A percentile compares a stretch with the other conserved stretches of the same genome.
phyloP scores from a whole-genome alignment of 2,329 filamentous ascomycete genomes.

The Alternaria ventricosa region DNA sequence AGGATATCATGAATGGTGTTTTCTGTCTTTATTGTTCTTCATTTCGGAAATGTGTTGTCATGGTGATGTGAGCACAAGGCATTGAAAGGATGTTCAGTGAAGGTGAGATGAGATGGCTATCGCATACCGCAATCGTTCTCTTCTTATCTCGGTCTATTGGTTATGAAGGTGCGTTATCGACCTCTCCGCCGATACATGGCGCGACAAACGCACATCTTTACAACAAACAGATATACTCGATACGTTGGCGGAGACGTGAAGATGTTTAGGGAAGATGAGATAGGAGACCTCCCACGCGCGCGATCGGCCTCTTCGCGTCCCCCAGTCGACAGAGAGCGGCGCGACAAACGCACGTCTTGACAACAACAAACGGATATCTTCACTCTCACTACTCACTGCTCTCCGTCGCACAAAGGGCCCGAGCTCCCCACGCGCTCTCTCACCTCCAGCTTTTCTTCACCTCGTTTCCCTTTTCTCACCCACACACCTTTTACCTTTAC shows the following conservation, averaged over 20 bases:
- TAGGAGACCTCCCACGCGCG: background rate
- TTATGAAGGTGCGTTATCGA: background rate
- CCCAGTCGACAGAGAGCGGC: background rate
- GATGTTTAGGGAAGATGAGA: background rate
- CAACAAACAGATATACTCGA: background rate
- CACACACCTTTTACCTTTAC: background rate
- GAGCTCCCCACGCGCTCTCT: background rate
- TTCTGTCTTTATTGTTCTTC: background rate
- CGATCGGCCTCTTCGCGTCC: background rate
- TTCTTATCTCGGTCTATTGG: background rate
- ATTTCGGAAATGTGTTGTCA: background rate
- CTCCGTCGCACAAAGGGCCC: background rate
- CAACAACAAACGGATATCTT: background rate
- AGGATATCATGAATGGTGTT: conserved; percentile 28
- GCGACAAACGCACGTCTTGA: background rate
- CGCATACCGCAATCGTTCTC: background rate
- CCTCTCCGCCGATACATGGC: background rate
- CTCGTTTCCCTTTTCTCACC: background rate
- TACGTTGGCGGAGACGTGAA: too few relatives aligned
- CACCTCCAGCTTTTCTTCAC: background rate
- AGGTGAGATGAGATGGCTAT: background rate
- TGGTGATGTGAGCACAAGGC: background rate
- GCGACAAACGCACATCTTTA: background rate
- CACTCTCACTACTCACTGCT: background rate
- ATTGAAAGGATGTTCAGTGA: background rate